phyloP scores from a whole-genome alignment of 2,329 filamentous ascomycete genomes.

The Fusarium euwallaceae region DNA sequence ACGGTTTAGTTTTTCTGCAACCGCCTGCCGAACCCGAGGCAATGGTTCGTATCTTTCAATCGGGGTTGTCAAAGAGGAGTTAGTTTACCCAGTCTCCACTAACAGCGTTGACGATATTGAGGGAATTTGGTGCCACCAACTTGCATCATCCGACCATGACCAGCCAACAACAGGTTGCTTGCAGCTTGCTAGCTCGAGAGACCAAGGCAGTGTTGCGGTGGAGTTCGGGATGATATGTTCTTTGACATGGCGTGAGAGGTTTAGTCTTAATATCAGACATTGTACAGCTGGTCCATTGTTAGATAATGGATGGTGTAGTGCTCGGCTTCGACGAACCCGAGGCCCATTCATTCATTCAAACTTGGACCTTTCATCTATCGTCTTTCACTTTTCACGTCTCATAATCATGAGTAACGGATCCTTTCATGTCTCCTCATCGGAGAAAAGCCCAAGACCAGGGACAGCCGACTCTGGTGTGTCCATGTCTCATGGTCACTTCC shows the following conservation, averaged over 20 bases:
- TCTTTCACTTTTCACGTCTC: not conserved
- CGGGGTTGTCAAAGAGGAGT: not conserved
- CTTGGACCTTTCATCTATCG: not conserved
- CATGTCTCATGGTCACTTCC: not conserved
- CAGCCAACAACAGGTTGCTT: not conserved
- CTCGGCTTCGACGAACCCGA: not conserved
- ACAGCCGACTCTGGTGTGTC: not conserved
- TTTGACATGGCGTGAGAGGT: not conserved
- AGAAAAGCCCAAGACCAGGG: not conserved
- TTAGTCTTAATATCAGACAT: not conserved
- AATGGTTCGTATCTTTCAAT: not conserved
- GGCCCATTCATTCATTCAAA: not conserved
- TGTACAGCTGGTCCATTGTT: not conserved
- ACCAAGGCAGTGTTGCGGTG: not conserved
- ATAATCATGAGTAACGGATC: slow-evolving; percentile 3
- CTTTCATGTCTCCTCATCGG: not conserved
- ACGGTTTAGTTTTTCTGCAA: not conserved
- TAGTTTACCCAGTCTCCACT: not conserved
- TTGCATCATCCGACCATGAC: not conserved
- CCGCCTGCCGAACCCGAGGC: not conserved
- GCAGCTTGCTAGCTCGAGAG: not conserved
- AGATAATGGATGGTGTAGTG: not conserved
- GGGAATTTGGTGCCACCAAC: not conserved
- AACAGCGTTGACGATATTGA: not conserved
- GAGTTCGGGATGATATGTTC: not conserved